Conservation (phyloP, 164 flowering plant species). For the Sedum album region DNA sequence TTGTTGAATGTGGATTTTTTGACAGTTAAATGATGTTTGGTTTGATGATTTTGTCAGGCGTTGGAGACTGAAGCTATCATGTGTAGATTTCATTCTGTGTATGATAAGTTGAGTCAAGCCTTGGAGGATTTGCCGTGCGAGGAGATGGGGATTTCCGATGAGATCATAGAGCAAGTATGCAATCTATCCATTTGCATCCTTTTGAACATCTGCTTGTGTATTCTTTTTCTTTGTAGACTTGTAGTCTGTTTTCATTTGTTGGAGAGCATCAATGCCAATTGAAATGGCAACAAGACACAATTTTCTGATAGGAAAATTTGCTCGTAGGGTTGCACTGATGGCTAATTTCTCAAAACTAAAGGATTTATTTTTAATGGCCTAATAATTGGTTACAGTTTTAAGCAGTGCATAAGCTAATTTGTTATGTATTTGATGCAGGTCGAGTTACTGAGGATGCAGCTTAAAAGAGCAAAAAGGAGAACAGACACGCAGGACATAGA, state of each 20-base stretch:
- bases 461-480: conserved; percentile 54
- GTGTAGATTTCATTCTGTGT: conserved; percentile 41
- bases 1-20: not conserved
- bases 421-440: conserved; percentile 25
- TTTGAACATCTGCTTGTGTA: not conserved
- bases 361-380: not conserved
- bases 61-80: conserved; percentile 47
- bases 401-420: not conserved
- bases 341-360: too few relatives aligned
- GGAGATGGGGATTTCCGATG: conserved; percentile 57
- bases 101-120: conserved; percentile 41
- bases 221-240: too few relatives aligned
- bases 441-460: conserved; percentile 47
- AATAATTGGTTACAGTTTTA: not conserved
- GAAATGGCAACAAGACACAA: too few relatives aligned
- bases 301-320: too few relatives aligned
- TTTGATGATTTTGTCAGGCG: conserved; percentile 30
- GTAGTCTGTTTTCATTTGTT: not conserved
- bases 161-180: conserved; percentile 66
- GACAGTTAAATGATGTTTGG: not conserved
- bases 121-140: conserved; percentile 46
- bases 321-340: too few relatives aligned
- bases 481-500: conserved; percentile 79
- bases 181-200: not conserved
- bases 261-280: too few relatives aligned